Evolutionary conservation across 345 rosid species (phyloP).

Genomic region (Euphorbia lathyris): DNA sequence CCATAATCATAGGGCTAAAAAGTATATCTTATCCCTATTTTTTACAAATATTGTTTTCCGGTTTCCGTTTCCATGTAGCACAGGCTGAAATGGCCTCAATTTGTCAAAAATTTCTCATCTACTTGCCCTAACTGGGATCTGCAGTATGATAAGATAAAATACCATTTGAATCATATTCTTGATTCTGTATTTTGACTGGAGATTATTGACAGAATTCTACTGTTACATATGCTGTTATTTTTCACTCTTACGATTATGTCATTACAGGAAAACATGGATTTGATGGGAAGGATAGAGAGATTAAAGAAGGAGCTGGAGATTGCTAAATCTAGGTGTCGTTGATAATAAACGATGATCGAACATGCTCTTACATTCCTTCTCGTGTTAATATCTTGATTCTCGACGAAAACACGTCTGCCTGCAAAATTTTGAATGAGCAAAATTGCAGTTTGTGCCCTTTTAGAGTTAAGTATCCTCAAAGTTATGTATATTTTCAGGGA

Average conservation of each 20-base stretch:
- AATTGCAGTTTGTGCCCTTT: neutral
- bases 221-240: neutral
- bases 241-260: neutral
- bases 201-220: neutral
- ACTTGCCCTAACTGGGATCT: neutral
- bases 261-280: slow-evolving; percentile 28
- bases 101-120: no score
- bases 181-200: neutral
- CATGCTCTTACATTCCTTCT: neutral
- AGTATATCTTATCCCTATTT: no score
- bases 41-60: no score
- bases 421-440: neutral
- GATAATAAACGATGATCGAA: slow-evolving; percentile 9
- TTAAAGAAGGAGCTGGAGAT: slow-evolving; percentile 19
- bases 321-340: slow-evolving; percentile 19
- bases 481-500: slow-evolving; percentile 3
- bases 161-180: no score
- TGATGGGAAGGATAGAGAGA: slow-evolving; percentile 22
- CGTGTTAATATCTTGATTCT: neutral
- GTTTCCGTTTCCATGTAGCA: no score
- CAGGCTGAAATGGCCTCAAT: no score
- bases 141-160: neutral
- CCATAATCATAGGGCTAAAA: no score
- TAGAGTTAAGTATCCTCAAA: neutral
- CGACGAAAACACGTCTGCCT: neutral